phyloP scores from a whole-genome alignment of 208 protist genomes.

The Acanthamoeba triangularis region DNA sequence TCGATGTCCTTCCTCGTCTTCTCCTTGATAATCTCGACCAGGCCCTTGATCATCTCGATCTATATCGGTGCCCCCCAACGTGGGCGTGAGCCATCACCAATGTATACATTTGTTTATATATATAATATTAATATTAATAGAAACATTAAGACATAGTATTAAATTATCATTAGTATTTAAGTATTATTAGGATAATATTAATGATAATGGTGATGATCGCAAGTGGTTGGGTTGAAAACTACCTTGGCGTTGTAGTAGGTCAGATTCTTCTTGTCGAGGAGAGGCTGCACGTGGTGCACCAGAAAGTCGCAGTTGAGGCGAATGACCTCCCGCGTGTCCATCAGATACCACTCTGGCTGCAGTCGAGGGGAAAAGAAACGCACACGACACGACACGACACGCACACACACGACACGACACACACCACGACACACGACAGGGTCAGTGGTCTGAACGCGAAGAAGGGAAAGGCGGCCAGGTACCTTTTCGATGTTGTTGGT shows the following conservation, averaged over 20 bases:
- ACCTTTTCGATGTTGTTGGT: slow-evolving; percentile 60
- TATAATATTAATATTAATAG: too few species aligned
- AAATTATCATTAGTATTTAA: too few species aligned
- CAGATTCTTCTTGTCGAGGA: slow-evolving; percentile 17
- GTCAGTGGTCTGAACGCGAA: neutral
- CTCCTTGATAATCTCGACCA: slow-evolving; percentile 4
- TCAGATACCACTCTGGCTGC: slow-evolving; percentile 46
- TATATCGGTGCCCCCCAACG: neutral
- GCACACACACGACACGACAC: too few species aligned
- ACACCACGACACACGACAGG: neutral
- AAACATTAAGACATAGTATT: too few species aligned
- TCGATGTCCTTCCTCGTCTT: slow-evolving; percentile 1
- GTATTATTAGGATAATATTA: too few species aligned
- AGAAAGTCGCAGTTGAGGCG: slow-evolving; percentile 25
- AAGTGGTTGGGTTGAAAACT: neutral
- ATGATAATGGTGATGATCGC: neutral
- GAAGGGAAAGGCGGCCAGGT: too few species aligned
- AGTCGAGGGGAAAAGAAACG: too few species aligned
- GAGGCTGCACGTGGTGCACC: neutral
- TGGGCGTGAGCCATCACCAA: too few species aligned
- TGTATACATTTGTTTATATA: too few species aligned
- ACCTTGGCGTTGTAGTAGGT: slow-evolving; percentile 52
- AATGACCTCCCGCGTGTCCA: slow-evolving; percentile 31
- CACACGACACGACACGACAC: too few species aligned
- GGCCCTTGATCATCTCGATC: slow-evolving; percentile 26